A percentile compares a stretch with the other conserved stretches of the same genome.
Conservation (phyloP, 192 early-diverging fungal genomes). For the Backusella tuberculispora region DNA sequence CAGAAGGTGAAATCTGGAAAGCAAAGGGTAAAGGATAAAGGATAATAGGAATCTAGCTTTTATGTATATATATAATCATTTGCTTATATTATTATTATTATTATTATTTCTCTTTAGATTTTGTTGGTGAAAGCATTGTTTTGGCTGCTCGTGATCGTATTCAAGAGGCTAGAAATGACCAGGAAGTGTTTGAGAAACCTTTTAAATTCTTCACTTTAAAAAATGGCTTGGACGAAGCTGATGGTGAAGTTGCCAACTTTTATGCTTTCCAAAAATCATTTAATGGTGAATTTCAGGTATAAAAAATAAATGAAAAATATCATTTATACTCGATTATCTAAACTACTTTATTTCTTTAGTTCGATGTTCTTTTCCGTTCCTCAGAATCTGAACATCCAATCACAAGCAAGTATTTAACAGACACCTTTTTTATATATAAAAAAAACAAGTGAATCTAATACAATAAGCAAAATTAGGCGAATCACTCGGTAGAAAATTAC, state of each 20-base stretch:
- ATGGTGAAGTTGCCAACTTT: slow-evolving; percentile 49
- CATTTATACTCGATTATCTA: not conserved
- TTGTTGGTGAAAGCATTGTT: slow-evolving; percentile 39
- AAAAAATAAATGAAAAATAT: not conserved
- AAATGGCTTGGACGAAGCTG: slow-evolving; percentile 43
- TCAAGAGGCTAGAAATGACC: not conserved
- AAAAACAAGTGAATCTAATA: not conserved
- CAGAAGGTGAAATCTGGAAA: slow-evolving; percentile 59
- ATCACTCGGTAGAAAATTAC: not conserved
- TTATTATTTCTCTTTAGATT: slow-evolving; percentile 27
- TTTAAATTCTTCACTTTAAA: slow-evolving; percentile 25
- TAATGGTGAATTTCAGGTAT: slow-evolving; percentile 64
- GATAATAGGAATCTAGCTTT: not conserved
- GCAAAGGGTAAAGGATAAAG: slow-evolving; percentile 51
- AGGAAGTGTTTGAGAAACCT: slow-evolving; percentile 26
- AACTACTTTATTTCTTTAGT: slow-evolving; percentile 32
- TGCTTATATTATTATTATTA: too few species aligned
- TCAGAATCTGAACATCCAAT: slow-evolving; percentile 26
- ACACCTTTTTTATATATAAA: too few species aligned
- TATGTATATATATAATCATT: too few species aligned
- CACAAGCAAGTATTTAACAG: slow-evolving; percentile 18
- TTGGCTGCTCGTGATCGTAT: slow-evolving; percentile 25
- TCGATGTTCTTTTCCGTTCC: slow-evolving; percentile 61
- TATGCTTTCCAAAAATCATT: slow-evolving; percentile 68
- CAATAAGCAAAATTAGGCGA: slow-evolving; percentile 15